phyloP scores from a whole-genome alignment of 345 rosid genomes.

The Aquilaria malaccensis region DNA sequence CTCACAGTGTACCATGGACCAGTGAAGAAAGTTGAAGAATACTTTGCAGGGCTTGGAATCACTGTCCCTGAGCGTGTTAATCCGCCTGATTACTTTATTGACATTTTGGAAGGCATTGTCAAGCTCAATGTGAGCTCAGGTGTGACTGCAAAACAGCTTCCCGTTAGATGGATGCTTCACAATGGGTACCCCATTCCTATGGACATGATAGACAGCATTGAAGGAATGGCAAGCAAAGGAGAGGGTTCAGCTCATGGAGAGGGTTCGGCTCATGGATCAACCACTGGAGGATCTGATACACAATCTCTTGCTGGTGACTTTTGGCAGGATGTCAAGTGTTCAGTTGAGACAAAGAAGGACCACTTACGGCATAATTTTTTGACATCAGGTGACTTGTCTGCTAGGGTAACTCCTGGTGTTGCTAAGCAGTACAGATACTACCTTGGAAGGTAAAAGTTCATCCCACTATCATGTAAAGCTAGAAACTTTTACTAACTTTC shows the following conservation, averaged over 20 bases:
- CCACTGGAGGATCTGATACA: constrained; percentile 29
- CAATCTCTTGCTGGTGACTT: constrained; percentile 74
- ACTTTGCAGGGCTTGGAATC: constrained; percentile 75
- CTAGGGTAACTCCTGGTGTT: constrained; percentile 60
- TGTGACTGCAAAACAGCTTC: constrained; percentile 73
- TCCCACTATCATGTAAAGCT: no score
- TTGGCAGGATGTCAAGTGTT: constrained; percentile 72
- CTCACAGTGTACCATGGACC: constrained; percentile 86
- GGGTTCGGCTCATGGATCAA: constrained; percentile 12
- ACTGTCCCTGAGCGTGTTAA: constrained; percentile 82
- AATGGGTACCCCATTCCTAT: constrained; percentile 80
- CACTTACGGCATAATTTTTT: constrained; percentile 38
- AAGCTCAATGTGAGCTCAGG: constrained; percentile 55
- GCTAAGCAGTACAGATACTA: constrained; percentile 74
- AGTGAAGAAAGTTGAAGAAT: constrained; percentile 92
- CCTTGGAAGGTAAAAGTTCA: constrained; percentile 63
- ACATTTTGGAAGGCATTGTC: constrained; percentile 85
- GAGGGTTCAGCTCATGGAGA: constrained; percentile 60
- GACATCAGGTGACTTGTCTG: constrained; percentile 55
- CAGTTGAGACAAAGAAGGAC: constrained; percentile 62
- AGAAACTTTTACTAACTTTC: not conserved
- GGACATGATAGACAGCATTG: constrained; percentile 72
- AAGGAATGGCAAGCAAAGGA: constrained; percentile 37
- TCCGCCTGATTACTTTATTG: constrained; percentile 98
- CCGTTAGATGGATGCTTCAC: constrained; percentile 97